phyloP scores from a whole-genome alignment of 768 basidiomycete species.

The Leccinum incarnatum region DNA sequence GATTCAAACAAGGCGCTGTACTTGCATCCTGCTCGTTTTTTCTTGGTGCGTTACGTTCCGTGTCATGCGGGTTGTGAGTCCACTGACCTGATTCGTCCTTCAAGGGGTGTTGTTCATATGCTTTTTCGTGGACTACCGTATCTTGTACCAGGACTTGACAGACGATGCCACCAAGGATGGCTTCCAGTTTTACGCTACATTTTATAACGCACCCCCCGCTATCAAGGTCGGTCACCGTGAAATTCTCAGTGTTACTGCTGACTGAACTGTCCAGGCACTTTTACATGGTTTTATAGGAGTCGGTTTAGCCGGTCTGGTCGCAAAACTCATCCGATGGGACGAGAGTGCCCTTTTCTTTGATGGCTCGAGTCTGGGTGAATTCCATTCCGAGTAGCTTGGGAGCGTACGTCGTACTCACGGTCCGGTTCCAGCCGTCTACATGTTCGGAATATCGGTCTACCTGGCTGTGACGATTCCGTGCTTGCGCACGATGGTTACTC shows the following conservation, averaged over 20 bases:
- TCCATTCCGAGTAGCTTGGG: not conserved
- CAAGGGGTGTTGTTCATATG: slow-evolving; percentile 81
- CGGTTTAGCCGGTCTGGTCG: slow-evolving; percentile 68
- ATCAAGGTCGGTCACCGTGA: slow-evolving; percentile 65
- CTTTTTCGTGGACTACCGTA: slow-evolving; percentile 82
- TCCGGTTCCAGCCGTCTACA: slow-evolving; percentile 56
- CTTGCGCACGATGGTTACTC: slow-evolving; percentile 71
- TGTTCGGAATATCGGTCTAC: slow-evolving; percentile 80
- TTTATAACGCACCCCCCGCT: slow-evolving; percentile 89
- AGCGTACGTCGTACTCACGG: slow-evolving; percentile 11
- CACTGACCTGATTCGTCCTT: not conserved
- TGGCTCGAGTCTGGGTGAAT: slow-evolving; percentile 78
- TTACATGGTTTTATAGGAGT: slow-evolving; percentile 83
- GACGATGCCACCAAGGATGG: slow-evolving; percentile 70
- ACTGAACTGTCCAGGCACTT: slow-evolving; percentile 54
- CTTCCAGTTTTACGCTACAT: slow-evolving; percentile 87
- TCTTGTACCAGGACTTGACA: slow-evolving; percentile 69
- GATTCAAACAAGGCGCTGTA: slow-evolving; percentile 87
- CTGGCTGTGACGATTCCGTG: slow-evolving; percentile 76
- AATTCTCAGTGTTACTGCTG: not conserved
- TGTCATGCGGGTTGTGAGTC: slow-evolving; percentile 15
- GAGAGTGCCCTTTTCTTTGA: slow-evolving; percentile 96
- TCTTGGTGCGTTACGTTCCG: slow-evolving; percentile 55
- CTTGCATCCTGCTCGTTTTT: slow-evolving; percentile 88
- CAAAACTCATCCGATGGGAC: slow-evolving; percentile 84